Evolutionary conservation across 2,329 filamentous ascomycete species (phyloP), one percentile per base, ranked within the genome.

Genomic region (Macrophomina tecta): DNA sequence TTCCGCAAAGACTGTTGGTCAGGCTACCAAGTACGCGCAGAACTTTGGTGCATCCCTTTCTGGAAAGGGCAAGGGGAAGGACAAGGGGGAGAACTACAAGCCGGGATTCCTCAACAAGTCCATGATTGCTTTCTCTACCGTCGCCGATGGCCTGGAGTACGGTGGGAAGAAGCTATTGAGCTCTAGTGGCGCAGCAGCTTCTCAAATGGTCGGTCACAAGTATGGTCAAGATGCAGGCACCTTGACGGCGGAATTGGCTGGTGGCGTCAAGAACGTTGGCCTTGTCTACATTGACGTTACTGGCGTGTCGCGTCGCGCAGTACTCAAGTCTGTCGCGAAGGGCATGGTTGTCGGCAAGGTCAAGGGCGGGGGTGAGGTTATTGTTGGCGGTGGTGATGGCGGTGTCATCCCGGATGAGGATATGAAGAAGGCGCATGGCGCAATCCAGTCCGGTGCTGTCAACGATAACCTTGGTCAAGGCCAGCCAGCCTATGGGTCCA

Each of bases 271-370:
- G 84, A 99, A 98, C 71, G 95, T 98, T 7, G 95, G 94, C 5
- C 84, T 99, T 34, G 95, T 99, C 38, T 99, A 99, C 76, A 97
- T 99, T 68, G 95, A 99, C 73, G 94, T 96, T 1, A 91, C 94
- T 0, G 95, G 95, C 42, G 95, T 99, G 1, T 97, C 92, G 65
- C 86, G 95, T 49, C 88, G 90, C 69, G 95, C 95, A 0, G 88
- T 99, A 51, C 87, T 99, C 76, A 99, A 97, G 83, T 92, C 91
- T 49, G 95, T 98, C 1, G 95, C 94, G 23, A 97, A 97, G 82
- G 78, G 95, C 48, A 98, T 99, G 95, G 90, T 96, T 0, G 89
- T 96, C 5, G 92, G 92, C 42, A 89, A 89, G 70, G 91, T 94
- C 58, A 87, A 88, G 67, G 90, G 89, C 45, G 91, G 90, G 4